Base-by-base conservation (phyloP, 345 rosid genomes). In the Bruguiera parviflora region DNA sequence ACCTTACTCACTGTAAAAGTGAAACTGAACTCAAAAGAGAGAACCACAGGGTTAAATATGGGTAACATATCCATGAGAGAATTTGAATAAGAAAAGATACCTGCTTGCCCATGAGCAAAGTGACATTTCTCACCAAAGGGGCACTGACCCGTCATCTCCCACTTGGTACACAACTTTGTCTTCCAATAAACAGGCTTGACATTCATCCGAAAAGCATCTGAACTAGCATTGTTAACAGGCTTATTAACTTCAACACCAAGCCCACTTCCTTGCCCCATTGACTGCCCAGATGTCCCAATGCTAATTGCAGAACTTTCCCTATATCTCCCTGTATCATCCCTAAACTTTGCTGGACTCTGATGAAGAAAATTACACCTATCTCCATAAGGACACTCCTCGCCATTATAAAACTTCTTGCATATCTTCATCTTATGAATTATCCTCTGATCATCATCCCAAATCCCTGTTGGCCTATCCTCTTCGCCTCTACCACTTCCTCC, bases 361-460 rank as follows among this genome's bases (percentile, higher is more conserved):
- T 95, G 99, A 75, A 92, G 89, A 78, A 95, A 95, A 79, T 89
- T 95, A 71, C 99, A 95, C 70, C 88, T 87, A 24, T 92, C 94
- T 2, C 98, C 98, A 76, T 92, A 95, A 58, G 99, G 99, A 61
- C 98, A 92, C 72, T 90, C 96, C 78, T 90, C 98, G 0, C 98
- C 97, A 28, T 82, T 87, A 68, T 89, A 90, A 73, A 90, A 95
- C 82, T 88, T 95, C 89, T 90, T 92, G 71, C 97, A 95, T n/a
- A 92, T 85, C 83, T 92, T 95, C 99, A 90, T 86, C 86, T 85
- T 86, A 75, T 85, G 90, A 65, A 95, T 95, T 20, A 95, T 86
- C 84, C 87, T 90, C 73, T 86, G 92, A 80, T 95, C 99, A 70
- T 90, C 98, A 31, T 95, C 96, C 94, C 98, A 83, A 68, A 77